Percentiles rank a stretch among this genome's conserved stretches.
Conservation (phyloP, 2,329 filamentous ascomycete species). For the Aspergillus arachidicola region DNA sequence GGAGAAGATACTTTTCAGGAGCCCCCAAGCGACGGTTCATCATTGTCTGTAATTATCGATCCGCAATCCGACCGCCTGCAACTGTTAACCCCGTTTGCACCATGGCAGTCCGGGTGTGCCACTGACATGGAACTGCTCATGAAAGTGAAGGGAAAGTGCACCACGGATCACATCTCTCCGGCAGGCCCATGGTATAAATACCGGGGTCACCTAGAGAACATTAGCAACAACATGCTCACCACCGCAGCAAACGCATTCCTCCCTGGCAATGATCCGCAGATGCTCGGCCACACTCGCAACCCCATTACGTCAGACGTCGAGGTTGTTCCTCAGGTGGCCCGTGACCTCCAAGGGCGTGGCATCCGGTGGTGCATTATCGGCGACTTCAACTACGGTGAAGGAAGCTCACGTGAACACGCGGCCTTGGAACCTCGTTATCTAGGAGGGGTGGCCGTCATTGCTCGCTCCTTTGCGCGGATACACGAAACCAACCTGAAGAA, state of each 20-base stretch:
- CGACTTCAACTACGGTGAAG: too few relatives aligned
- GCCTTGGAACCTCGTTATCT: slow-evolving; percentile 86
- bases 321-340: too few relatives aligned
- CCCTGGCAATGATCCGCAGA: too few relatives aligned
- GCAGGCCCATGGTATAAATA: slow-evolving; percentile 97
- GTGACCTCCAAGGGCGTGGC: too few relatives aligned
- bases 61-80: slow-evolving; percentile 22
- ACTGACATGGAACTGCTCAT: slow-evolving; percentile 82
- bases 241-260: slow-evolving; percentile 62
- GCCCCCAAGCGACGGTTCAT: too few relatives aligned
- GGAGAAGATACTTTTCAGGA: too few relatives aligned
- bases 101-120: slow-evolving; percentile 61
- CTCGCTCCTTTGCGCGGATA: slow-evolving; percentile 91
- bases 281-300: too few relatives aligned
- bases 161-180: slow-evolving; percentile 84
- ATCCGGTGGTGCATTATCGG: too few relatives aligned
- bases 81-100: slow-evolving; percentile 17
- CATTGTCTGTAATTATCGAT: slow-evolving; percentile 1
- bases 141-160: slow-evolving; percentile 92
- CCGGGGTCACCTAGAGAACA: slow-evolving; percentile 97
- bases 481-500: slow-evolving; percentile 99
- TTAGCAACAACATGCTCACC: slow-evolving; percentile 95
- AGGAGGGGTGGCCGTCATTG: slow-evolving; percentile 91
- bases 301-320: too few relatives aligned
- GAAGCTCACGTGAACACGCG: too few relatives aligned